Percentiles rank a stretch among this genome's conserved stretches.
Conservation (phyloP, 805 yeast species). For the Saccharomycopsis guyanensis region DNA sequence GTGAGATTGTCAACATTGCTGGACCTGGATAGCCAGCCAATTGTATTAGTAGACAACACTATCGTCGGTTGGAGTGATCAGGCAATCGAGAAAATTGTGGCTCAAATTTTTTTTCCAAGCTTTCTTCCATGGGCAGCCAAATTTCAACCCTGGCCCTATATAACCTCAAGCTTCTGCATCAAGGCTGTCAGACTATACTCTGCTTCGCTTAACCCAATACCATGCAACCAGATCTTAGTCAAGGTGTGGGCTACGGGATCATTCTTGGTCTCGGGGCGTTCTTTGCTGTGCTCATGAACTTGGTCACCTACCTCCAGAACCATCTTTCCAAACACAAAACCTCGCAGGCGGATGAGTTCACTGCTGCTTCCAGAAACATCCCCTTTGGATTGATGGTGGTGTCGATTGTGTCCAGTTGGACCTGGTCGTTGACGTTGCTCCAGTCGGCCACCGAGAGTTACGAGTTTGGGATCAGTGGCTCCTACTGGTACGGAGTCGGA, state of each 20-base stretch:
- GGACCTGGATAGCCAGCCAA: not conserved
- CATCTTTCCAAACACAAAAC: slow-evolving; percentile 28
- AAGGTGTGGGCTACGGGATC: slow-evolving; percentile 82
- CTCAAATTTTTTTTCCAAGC: no score
- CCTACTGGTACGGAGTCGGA: slow-evolving; percentile 27
- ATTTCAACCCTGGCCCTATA: no score
- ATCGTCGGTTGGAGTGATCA: no score
- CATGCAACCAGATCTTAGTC: slow-evolving; percentile 40
- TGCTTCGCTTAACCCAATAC: no score
- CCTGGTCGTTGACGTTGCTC: slow-evolving; percentile 30
- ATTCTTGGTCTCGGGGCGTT: slow-evolving; percentile 79
- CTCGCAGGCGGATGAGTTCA: slow-evolving; percentile 32
- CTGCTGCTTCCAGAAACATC: slow-evolving; percentile 38
- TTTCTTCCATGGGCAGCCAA: no score
- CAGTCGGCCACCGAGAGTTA: slow-evolving; percentile 29
- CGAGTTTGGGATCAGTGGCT: slow-evolving; percentile 28
- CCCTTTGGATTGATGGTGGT: slow-evolving; percentile 37
- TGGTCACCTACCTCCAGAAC: slow-evolving; percentile 31
- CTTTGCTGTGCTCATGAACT: slow-evolving; percentile 37
- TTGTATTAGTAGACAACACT: no score
- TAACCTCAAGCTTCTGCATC: no score
- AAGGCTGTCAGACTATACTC: no score
- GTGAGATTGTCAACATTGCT: not conserved
- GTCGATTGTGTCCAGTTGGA: slow-evolving; percentile 37
- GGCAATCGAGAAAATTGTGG: no score